Evolutionary conservation across 768 basidiomycete genomes (phyloP).

Genomic region (Tulasnella sp.): DNA sequence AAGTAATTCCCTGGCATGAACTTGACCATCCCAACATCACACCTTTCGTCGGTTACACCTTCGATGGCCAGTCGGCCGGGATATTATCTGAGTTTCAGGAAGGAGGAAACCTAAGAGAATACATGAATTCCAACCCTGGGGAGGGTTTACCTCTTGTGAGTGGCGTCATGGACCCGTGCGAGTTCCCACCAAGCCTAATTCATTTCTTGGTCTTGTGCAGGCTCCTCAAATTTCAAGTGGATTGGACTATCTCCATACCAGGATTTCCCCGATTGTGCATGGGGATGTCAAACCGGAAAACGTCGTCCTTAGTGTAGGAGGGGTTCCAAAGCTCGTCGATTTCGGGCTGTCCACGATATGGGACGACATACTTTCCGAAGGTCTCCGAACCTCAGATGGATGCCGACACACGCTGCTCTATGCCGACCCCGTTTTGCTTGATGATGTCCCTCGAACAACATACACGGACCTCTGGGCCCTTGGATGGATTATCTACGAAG

Average conservation of each 20-base stretch:
- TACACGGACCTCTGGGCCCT: neutral
- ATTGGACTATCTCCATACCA: constrained; percentile 12
- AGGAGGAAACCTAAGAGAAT: neutral
- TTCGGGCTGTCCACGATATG: neutral
- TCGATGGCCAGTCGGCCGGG: neutral
- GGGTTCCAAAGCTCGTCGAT: neutral
- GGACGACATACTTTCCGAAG: neutral
- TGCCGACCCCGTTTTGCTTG: neutral
- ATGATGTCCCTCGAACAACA: constrained; percentile 4
- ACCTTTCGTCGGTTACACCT: constrained; percentile 4
- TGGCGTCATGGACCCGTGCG: neutral
- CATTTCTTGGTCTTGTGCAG: neutral
- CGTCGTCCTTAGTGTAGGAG: neutral
- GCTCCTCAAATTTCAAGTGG: constrained; percentile 7
- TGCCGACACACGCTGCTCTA: neutral
- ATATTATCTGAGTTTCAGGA: neutral
- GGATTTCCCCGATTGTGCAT: neutral
- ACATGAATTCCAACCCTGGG: neutral
- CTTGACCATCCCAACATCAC: constrained; percentile 1
- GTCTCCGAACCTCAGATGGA: neutral
- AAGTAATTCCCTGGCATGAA: neutral
- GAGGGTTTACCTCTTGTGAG: neutral
- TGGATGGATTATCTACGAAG: neutral
- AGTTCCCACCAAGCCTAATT: neutral
- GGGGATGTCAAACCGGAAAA: constrained; percentile 23